A percentile compares a stretch with the other conserved stretches of the same genome.
Conservation (phyloP, 1,284 basidiomycete species). For the Anthracocystis walkeri region DNA sequence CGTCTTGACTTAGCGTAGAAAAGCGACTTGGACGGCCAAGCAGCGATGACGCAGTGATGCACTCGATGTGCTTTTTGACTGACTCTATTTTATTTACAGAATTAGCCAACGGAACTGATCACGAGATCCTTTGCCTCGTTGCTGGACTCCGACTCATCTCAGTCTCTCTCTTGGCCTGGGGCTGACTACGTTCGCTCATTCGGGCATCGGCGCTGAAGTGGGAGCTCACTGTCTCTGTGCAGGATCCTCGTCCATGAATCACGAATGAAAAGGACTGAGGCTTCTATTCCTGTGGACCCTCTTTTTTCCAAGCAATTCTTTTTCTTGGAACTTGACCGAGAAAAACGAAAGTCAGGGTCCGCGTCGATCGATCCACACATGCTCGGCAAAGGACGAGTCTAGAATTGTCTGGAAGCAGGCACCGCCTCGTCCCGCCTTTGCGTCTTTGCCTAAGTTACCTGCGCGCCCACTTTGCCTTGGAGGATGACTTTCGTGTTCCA, state of each 20-base stretch:
- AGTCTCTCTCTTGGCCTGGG: not conserved
- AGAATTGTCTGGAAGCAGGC: slow-evolving; percentile 6
- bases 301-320: not conserved
- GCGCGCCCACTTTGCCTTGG: not conserved
- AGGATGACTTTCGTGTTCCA: no score
- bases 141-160: slow-evolving; percentile 1
- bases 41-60: slow-evolving; percentile 2
- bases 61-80: no score
- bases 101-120: slow-evolving; percentile 1
- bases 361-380: slow-evolving; percentile 32
- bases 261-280: not conserved
- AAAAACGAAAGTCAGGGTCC: slow-evolving; percentile 22
- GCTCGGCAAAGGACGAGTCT: slow-evolving; percentile 24
- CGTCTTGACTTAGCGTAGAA: no score
- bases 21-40: not conserved
- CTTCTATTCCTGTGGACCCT: slow-evolving; percentile 1
- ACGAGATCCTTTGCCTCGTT: slow-evolving; percentile 10
- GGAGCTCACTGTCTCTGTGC: not conserved
- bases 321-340: not conserved
- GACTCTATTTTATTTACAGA: no score
- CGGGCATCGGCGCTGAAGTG: not conserved
- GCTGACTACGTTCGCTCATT: not conserved
- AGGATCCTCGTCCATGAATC: not conserved
- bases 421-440: slow-evolving; percentile 3
- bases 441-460: not conserved